Evolutionary conservation across 2,329 filamentous ascomycete genomes (phyloP).

Genomic region (Neofusicoccum laricinum): DNA sequence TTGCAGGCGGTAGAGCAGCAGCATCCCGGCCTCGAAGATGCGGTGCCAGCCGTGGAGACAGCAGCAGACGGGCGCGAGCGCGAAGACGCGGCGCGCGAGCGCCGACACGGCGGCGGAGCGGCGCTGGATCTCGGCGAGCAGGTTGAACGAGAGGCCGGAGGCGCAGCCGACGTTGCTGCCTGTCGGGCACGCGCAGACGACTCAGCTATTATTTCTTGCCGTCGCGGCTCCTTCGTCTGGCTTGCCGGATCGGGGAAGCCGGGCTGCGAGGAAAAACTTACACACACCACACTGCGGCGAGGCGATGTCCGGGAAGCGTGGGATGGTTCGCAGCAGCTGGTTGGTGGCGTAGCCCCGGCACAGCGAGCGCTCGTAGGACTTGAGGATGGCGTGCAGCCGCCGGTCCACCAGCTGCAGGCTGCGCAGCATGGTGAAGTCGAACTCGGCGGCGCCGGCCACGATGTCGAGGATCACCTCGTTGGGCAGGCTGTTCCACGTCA

Average conservation of each 20-base stretch:
- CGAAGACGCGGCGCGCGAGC: not conserved
- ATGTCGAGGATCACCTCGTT: constrained; percentile 6
- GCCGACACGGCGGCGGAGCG: not conserved
- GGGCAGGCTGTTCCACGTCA: not conserved
- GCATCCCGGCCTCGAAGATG: constrained; percentile 1
- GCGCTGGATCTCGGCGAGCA: not conserved
- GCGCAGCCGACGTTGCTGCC: not conserved
- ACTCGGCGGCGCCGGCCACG: not conserved
- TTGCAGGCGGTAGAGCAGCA: constrained; percentile 7
- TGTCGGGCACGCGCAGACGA: not conserved
- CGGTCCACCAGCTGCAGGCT: constrained; percentile 8
- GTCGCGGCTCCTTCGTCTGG: not conserved
- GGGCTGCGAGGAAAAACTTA: not conserved
- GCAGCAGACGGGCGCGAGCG: not conserved
- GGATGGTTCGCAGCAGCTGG: not conserved
- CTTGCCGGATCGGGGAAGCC: not conserved
- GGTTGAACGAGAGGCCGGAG: not conserved
- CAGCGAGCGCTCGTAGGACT: constrained; percentile 7
- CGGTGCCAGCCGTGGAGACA: not conserved
- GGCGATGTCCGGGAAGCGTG: constrained; percentile 6
- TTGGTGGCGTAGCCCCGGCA: not conserved
- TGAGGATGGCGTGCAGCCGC: not conserved
- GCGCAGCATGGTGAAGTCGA: not conserved
- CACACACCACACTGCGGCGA: not conserved
- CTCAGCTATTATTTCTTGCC: not conserved